Base-by-base conservation (phyloP, 805 yeast genomes). In the Torulaspora indica region DNA sequence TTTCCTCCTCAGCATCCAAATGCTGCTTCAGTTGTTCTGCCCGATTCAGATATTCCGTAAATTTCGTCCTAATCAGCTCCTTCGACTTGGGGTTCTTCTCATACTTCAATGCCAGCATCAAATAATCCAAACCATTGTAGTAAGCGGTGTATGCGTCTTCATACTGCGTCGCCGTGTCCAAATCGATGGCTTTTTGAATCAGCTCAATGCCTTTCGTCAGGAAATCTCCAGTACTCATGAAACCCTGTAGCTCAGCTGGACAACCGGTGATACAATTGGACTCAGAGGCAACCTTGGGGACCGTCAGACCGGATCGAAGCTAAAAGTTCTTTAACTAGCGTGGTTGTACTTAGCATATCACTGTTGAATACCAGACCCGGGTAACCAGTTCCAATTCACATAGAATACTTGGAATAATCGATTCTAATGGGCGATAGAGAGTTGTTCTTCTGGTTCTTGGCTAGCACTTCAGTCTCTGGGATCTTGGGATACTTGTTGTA, bases 11-110 rank as follows among this genome's bases (percentile, higher is more conserved):
- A 66, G 81, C 82, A 51, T 87, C 95, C 45, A 93, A 71, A 62
- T 88, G 95, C 35, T 84, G 88, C 63, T 93, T 91, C 57, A 93
- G 71, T 62, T 88, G 95, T 67, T 93, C 98, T 0, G 98, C 98
- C 45, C 98, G 72, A 5, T 89, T 76, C 59, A 93, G 68, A 64
- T 93, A 93, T 61, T 93, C 98, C 5, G 90, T 85, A 64, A 91
- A 86, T 64, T 89, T 89, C 7, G 88, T 78, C 60, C 90, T 78
- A 53, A 93, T 86, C 47, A 91, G 74, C 54, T 89, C 96, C 63
- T 90, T 91, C 29, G 95, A 83, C 55, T 82, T 82, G 17, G 84
- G 82, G 66, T 90, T 93, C 66, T 90, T 91, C 66, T 93, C 98
- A 58, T 85, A 91, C 68, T 93, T 93, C 56, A 93, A 74, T 4